Percentiles rank a stretch among this genome's conserved stretches.
Conservation (phyloP, 192 early-diverging fungal species). For the Pecoramyces ruminantium region DNA sequence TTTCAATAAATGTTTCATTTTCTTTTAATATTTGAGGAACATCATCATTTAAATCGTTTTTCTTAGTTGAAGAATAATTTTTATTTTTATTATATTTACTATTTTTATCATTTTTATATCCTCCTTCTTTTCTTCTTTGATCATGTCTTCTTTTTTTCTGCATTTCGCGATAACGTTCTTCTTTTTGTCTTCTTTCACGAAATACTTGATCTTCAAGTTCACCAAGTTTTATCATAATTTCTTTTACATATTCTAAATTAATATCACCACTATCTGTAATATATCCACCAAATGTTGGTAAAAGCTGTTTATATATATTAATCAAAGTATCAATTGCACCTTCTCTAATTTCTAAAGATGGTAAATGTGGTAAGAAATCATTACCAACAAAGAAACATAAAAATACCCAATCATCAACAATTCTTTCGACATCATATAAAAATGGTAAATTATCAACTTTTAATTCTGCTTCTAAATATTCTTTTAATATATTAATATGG, state of each 20-base stretch:
- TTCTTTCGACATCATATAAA: not conserved
- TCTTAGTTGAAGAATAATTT: constrained; percentile 20
- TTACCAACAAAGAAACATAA: constrained; percentile 5
- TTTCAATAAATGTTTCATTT: constrained; percentile 40
- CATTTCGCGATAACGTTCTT: constrained; percentile 16
- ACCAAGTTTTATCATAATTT: constrained; percentile 68
- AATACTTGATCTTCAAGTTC: constrained; percentile 69
- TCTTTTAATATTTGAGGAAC: constrained; percentile 19
- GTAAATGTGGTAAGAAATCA: constrained; percentile 2
- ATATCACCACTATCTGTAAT: constrained; percentile 42
- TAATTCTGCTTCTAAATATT: constrained; percentile 4
- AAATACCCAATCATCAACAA: constrained; percentile 8
- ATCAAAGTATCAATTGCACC: constrained; percentile 2
- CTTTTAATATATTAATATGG: constrained; percentile 75
- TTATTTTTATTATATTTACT: constrained; percentile 5
- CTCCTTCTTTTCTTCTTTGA: constrained; percentile 5
- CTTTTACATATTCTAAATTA: constrained; percentile 54
- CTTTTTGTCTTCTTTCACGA: constrained; percentile 20
- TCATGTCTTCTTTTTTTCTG: constrained; percentile 10
- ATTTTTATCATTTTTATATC: not conserved
- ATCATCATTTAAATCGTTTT: constrained; percentile 20
- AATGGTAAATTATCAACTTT: not conserved
- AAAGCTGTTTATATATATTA: not conserved
- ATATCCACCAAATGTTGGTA: constrained; percentile 1
- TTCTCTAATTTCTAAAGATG: constrained; percentile 1